These are phyloP conservation scores for Vigna angularis DNA, from an alignment of 306 rosid genomes.

Conservation along the genomic window DNA sequence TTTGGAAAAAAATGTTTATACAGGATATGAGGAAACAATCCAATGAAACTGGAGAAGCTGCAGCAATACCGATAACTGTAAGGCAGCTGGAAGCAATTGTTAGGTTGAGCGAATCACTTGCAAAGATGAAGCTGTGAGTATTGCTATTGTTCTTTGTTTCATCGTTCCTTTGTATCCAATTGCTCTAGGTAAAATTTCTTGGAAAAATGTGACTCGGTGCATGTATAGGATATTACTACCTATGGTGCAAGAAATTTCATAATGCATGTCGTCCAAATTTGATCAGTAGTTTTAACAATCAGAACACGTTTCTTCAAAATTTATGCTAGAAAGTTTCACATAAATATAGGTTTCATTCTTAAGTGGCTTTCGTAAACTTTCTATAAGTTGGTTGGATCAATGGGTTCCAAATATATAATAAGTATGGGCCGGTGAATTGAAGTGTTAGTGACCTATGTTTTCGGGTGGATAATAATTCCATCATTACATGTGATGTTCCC, in stretches of 20 bases:
- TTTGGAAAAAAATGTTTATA: background rate
- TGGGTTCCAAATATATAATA: constrained; percentile 2
- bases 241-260: constrained; percentile 23
- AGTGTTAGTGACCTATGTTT: background rate
- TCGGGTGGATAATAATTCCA: constrained; percentile 5
- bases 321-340: background rate
- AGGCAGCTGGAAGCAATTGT: constrained; percentile 98
- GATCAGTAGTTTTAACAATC: constrained; percentile 3
- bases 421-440: background rate
- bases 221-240: background rate
- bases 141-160: constrained; percentile 23
- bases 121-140: constrained; percentile 95
- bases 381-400: background rate
- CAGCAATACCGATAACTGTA: constrained; percentile 93
- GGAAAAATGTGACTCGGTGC: constrained; percentile 1
- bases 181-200: constrained; percentile 18
- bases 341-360: background rate
- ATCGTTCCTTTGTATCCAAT: background rate
- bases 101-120: constrained; percentile 95
- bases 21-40: constrained; percentile 99
- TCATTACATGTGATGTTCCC: constrained; percentile 20
- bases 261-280: constrained; percentile 32
- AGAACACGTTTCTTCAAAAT: background rate
- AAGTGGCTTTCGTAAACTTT: constrained; percentile 19
- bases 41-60: constrained; percentile 90